Percentiles rank a stretch among this genome's conserved stretches.
These are phyloP conservation scores for Durotheca rogersii DNA, from an alignment of 495 filamentous ascomycete species.

Conservation along the genomic window DNA sequence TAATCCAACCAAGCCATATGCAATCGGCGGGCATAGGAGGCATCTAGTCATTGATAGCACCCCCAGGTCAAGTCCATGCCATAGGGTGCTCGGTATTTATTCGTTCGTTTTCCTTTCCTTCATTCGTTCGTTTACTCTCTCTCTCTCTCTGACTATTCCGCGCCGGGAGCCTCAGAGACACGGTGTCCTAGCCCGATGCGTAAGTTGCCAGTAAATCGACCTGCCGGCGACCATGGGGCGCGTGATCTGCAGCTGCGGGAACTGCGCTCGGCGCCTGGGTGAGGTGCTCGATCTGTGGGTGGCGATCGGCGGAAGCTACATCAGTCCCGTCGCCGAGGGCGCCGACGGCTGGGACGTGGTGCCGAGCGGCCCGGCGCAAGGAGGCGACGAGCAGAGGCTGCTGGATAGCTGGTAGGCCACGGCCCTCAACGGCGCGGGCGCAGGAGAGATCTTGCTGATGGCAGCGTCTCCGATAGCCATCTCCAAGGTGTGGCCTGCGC, in stretches of 20 bases:
- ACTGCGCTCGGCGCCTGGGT: constrained; percentile 41
- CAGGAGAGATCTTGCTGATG: constrained; percentile 1
- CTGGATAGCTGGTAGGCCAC: constrained; percentile 42
- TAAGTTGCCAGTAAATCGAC: neutral
- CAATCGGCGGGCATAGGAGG: too few relatives aligned
- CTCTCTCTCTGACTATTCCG: too few relatives aligned
- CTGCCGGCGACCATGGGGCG: constrained; percentile 30
- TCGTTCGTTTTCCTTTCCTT: too few relatives aligned
- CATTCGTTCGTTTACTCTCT: too few relatives aligned
- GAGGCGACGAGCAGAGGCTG: constrained; percentile 35
- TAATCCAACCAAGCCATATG: too few relatives aligned
- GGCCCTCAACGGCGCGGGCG: too few relatives aligned
- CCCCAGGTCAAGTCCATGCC: neutral
- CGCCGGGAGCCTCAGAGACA: too few relatives aligned
- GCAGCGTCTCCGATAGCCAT: constrained; percentile 15
- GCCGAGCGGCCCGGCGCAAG: constrained; percentile 16
- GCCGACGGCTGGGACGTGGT: constrained; percentile 19
- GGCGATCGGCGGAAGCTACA: constrained; percentile 45
- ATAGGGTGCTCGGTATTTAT: neutral
- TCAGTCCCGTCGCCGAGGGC: constrained; percentile 39
- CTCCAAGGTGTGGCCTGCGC: constrained; percentile 38
- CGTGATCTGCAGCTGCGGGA: constrained; percentile 40
- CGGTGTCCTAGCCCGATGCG: too few relatives aligned
- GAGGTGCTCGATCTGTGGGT: constrained; percentile 46
- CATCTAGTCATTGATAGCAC: neutral